These are phyloP conservation scores for Suillus brevipes DNA, from an alignment of 768 basidiomycete genomes.

Conservation along the genomic window DNA sequence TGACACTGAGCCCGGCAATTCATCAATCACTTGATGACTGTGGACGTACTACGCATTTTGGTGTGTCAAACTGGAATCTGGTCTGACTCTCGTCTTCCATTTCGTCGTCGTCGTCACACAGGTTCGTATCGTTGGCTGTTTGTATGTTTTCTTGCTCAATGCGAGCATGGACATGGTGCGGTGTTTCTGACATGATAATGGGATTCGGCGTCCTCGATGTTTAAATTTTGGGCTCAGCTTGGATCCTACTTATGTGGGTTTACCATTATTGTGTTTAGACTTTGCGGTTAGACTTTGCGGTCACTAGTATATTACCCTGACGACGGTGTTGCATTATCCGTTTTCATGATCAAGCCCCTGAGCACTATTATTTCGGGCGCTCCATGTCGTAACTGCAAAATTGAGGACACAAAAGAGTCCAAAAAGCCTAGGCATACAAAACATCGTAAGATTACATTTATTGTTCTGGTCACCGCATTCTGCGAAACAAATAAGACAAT, in stretches of 20 bases:
- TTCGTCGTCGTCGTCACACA: neutral
- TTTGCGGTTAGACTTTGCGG: too few species aligned
- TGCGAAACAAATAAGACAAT: neutral
- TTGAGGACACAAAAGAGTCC: neutral
- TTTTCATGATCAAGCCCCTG: neutral
- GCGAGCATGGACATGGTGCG: too few species aligned
- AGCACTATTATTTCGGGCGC: neutral
- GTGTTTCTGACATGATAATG: neutral
- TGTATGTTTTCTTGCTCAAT: neutral
- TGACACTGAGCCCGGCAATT: neutral
- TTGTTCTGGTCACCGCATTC: neutral
- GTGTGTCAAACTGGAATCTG: neutral
- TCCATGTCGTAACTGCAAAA: too few species aligned
- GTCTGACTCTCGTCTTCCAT: neutral
- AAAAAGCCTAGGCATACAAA: neutral
- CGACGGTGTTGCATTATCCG: neutral
- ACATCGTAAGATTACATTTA: neutral
- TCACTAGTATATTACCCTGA: neutral
- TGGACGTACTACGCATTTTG: neutral
- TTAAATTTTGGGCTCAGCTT: neutral
- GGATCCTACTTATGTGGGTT: neutral
- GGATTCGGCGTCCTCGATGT: neutral
- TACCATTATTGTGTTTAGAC: neutral
- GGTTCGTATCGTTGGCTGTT: neutral
- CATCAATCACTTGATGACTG: neutral